These are phyloP conservation scores for Chaetoceros tenuissimus DNA, from an alignment of 108 stramenopile species.

Conservation along the genomic window DNA sequence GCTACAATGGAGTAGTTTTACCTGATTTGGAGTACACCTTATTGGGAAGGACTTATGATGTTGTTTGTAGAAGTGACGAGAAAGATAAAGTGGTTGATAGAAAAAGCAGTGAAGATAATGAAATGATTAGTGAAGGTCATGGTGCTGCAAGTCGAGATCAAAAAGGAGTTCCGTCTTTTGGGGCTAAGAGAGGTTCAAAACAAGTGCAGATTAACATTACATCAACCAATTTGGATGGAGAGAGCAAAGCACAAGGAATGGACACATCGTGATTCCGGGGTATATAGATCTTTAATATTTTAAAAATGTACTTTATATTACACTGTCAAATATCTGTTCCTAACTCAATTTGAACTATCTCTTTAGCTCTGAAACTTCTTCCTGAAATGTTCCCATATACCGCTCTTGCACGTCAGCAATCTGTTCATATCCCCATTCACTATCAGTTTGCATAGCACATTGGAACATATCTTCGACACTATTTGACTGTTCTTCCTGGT, in stretches of 20 bases:
- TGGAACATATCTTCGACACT: constrained; percentile 30
- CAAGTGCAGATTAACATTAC: not conserved
- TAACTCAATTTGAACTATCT: too few species aligned
- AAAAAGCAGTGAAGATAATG: not conserved
- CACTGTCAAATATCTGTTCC: too few species aligned
- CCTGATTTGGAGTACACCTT: constrained; percentile 56
- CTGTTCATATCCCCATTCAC: constrained; percentile 20
- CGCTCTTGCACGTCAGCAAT: constrained; percentile 42
- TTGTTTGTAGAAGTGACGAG: constrained; percentile 40
- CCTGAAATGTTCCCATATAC: not conserved
- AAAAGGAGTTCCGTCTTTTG: not conserved
- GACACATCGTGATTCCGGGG: too few species aligned
- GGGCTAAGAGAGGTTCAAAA: not conserved
- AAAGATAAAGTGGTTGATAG: not conserved
- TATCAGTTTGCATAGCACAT: constrained; percentile 28
- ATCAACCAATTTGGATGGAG: too few species aligned
- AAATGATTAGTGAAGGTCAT: not conserved
- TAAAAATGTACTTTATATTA: too few species aligned
- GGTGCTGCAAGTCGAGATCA: not conserved
- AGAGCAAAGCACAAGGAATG: too few species aligned
- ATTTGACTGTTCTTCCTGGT: not conserved
- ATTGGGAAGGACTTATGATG: constrained; percentile 73
- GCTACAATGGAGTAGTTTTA: constrained; percentile 63
- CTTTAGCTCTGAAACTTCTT: too few species aligned
- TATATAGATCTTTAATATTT: too few species aligned